Evolutionary conservation across 768 basidiomycete species (phyloP), one percentile per base, ranked within the genome.

Genomic region (Suillus fuscotomentosus): DNA sequence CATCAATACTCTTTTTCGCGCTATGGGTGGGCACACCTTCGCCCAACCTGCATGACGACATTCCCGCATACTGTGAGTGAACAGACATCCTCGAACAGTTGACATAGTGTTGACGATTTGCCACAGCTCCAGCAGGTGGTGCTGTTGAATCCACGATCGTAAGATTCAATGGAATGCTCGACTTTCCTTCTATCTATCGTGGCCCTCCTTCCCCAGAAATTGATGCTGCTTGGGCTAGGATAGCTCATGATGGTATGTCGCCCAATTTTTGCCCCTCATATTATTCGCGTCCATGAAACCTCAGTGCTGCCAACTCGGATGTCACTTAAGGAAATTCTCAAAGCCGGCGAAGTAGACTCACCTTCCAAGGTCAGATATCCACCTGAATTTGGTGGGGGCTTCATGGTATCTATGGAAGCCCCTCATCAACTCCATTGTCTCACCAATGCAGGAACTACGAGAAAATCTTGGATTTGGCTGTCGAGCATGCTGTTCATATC

Each of bases 401-500:
- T 63, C 56, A 38, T 68, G 20, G 65, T 43, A 1, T 57, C 62
- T 8, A 34, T 68, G 48, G 65, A 64, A 36, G 10, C 63, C 3
- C 24, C 48, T 20, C 67, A 68, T 11, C 65, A 68, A 22, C 22
- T 68, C 3, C 61, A 60, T 6, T 65, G 64, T 45, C 48, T 67
- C 45, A 63, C 22, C 62, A 54, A 15, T 63, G 62, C 51, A 63
- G 51, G 27, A 41, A 41, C 15, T 39, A 17, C 22, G 53, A 62
- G 41, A 45, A 60, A n/a, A 60, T 45, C 2, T 27, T 60, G 60
- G 42, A 60, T 45, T 47, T 42, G 60, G 15, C 41, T 27, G 27
- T 15, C 9, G 36, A 36, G 36, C 60, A 60, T 8, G 60, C 42
- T 20, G 42, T 60, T 17, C 60, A 60, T 27, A 60, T 60, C 22